Percentiles rank a stretch among this genome's conserved stretches.
Conservation (phyloP, 2,329 filamentous ascomycete species). For the Trichoderma sp. region DNA sequence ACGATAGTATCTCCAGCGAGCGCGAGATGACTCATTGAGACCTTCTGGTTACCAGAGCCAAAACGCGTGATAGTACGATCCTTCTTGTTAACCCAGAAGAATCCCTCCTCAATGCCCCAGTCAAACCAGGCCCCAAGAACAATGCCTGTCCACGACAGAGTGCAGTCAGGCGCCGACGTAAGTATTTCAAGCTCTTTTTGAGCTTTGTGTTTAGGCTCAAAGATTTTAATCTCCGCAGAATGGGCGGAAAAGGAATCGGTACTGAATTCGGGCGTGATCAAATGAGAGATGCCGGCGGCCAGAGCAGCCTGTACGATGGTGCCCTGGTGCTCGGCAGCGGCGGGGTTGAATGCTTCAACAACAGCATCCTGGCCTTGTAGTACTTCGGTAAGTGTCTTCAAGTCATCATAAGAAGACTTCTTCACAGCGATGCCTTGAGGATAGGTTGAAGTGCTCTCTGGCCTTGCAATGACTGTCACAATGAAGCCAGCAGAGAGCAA, state of each 20-base stretch:
- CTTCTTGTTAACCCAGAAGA: slow-evolving; percentile 32
- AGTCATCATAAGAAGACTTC: background rate
- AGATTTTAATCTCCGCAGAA: slow-evolving; percentile 28
- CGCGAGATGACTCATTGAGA: background rate
- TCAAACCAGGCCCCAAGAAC: slow-evolving; percentile 33
- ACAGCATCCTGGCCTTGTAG: slow-evolving; percentile 29
- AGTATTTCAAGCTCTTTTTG: slow-evolving; percentile 32
- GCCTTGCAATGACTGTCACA: slow-evolving; percentile 17
- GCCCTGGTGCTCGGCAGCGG: slow-evolving; percentile 31
- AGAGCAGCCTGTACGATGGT: slow-evolving; percentile 31
- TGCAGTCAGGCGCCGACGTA: background rate
- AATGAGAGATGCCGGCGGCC: slow-evolving; percentile 29
- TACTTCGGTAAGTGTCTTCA: background rate
- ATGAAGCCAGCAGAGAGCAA: slow-evolving; percentile 18
- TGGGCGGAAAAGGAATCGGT: slow-evolving; percentile 32
- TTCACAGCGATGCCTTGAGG: slow-evolving; percentile 1
- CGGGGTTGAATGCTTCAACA: slow-evolving; percentile 36
- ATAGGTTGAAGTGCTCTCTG: slow-evolving; percentile 14
- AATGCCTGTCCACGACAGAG: slow-evolving; percentile 34
- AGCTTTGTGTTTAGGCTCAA: slow-evolving; percentile 30
- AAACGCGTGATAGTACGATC: slow-evolving; percentile 26
- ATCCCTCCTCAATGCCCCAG: slow-evolving; percentile 31
- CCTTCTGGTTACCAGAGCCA: slow-evolving; percentile 19
- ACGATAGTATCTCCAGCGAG: slow-evolving; percentile 6
- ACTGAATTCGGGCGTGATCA: slow-evolving; percentile 35